Evolutionary conservation across 116 monocot genomes (phyloP).

Genomic region (Cymodocea nodosa): DNA sequence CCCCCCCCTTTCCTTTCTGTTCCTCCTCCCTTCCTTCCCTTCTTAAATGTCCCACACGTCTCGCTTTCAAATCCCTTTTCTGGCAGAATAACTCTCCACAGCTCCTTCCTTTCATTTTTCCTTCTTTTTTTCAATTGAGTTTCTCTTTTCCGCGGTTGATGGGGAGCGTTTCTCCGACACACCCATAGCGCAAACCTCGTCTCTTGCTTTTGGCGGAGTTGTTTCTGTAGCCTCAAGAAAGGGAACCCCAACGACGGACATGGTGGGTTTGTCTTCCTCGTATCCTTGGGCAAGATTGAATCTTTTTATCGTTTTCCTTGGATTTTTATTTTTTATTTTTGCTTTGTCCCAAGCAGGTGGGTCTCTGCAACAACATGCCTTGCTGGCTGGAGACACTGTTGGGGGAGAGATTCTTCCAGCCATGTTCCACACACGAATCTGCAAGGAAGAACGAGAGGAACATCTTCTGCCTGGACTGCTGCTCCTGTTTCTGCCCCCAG

Average conservation of each 20-base stretch:
- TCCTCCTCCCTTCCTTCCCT: neutral
- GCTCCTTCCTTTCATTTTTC: neutral
- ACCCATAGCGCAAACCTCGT: too few species aligned
- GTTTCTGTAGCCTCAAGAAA: too few species aligned
- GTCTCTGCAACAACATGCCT: conserved; percentile 9
- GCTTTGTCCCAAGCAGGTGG: conserved; percentile 2
- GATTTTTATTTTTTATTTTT: neutral
- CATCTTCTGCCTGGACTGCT: conserved; percentile 74
- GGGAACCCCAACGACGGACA: too few species aligned
- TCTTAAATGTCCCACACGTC: neutral
- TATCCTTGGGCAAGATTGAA: neutral
- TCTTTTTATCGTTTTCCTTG: neutral
- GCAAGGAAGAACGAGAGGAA: conserved; percentile 77
- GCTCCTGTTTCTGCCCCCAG: conserved; percentile 56
- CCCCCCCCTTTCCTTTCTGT: neutral
- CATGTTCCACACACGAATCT: conserved; percentile 32
- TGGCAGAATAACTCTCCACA: neutral
- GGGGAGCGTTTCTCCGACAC: too few species aligned
- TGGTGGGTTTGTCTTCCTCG: neutral
- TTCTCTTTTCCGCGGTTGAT: too few species aligned
- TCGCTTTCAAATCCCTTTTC: neutral
- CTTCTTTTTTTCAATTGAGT: too few species aligned
- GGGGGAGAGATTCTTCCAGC: conserved; percentile 44
- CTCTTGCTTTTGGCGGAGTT: too few species aligned
- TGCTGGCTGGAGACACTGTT: conserved; percentile 41